A percentile compares a stretch with the other conserved stretches of the same genome.
Conservation (phyloP, 2,329 filamentous ascomycete genomes). For the Simplicillium sp. region DNA sequence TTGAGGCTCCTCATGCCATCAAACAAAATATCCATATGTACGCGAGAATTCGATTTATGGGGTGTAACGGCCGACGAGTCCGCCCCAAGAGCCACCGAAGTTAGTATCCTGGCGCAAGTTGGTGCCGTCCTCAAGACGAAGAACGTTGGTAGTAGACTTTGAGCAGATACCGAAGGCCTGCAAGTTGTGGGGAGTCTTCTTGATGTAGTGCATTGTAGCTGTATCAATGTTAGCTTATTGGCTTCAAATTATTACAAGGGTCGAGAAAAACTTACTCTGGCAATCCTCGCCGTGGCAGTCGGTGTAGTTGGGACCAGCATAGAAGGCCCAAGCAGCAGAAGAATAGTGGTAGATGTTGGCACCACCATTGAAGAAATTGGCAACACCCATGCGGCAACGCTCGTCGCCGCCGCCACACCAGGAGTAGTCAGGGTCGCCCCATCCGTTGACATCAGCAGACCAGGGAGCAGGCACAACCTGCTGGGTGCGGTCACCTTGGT, state of each 20-base stretch:
- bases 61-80: slow-evolving; percentile 27
- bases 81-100: slow-evolving; percentile 28
- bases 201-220: slow-evolving; percentile 29
- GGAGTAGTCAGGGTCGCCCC: slow-evolving; percentile 32
- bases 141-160: slow-evolving; percentile 22
- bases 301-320: slow-evolving; percentile 27
- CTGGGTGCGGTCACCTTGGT: slow-evolving; percentile 20
- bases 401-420: slow-evolving; percentile 25
- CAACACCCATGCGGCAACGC: slow-evolving; percentile 31
- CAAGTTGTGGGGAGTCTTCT: slow-evolving; percentile 23
- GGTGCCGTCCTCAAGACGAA: slow-evolving; percentile 24
- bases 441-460: slow-evolving; percentile 22
- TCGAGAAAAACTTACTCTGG: slow-evolving; percentile 16
- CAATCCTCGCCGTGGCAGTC: slow-evolving; percentile 19
- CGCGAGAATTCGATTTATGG: slow-evolving; percentile 1
- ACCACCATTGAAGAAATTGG: slow-evolving; percentile 31
- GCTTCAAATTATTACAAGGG: not conserved
- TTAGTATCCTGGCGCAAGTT: slow-evolving; percentile 18
- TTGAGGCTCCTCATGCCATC: not conserved
- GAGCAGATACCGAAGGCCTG: slow-evolving; percentile 31
- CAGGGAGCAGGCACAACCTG: slow-evolving; percentile 27
- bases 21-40: not conserved
- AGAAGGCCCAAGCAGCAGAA: slow-evolving; percentile 34
- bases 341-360: slow-evolving; percentile 29
- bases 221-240: slow-evolving; percentile 3